Evolutionary conservation across 2,329 filamentous ascomycete species (phyloP).

Genomic region (Coniochaeta sp.): DNA sequence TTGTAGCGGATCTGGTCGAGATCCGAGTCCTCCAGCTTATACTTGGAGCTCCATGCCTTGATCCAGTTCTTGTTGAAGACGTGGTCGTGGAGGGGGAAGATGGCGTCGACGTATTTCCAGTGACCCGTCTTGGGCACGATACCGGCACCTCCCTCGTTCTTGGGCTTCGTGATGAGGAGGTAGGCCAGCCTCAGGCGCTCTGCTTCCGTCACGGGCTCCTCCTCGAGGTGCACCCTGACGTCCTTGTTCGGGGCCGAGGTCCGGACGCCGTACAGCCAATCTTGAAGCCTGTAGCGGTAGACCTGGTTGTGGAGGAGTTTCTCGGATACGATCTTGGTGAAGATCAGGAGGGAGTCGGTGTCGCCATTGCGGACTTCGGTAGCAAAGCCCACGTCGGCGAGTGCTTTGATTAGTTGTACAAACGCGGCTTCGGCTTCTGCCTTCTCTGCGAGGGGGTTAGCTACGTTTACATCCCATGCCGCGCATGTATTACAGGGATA

Average conservation of each 20-base stretch:
- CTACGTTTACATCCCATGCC: neutral
- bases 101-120: conserved; percentile 65
- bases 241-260: conserved; percentile 69
- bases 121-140: conserved; percentile 62
- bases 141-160: conserved; percentile 70
- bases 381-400: conserved; percentile 73
- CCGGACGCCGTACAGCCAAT: conserved; percentile 88
- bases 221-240: conserved; percentile 57
- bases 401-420: conserved; percentile 65
- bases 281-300: conserved; percentile 80
- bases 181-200: conserved; percentile 86
- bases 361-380: conserved; percentile 82
- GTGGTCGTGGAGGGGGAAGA: conserved; percentile 77
- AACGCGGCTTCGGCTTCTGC: conserved; percentile 67
- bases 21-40: conserved; percentile 56
- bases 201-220: conserved; percentile 76
- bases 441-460: conserved; percentile 43
- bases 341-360: conserved; percentile 69
- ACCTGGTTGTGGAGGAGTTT: conserved; percentile 71
- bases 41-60: conserved; percentile 66
- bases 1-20: conserved; percentile 69
- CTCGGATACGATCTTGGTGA: conserved; percentile 71
- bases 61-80: conserved; percentile 70
- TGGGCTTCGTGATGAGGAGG: conserved; percentile 69
- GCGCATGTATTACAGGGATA: neutral